Evolutionary conservation across 2,329 filamentous ascomycete genomes (phyloP), one percentile per base, ranked within the genome.

Genomic region (Aspergillus calidoustus): DNA sequence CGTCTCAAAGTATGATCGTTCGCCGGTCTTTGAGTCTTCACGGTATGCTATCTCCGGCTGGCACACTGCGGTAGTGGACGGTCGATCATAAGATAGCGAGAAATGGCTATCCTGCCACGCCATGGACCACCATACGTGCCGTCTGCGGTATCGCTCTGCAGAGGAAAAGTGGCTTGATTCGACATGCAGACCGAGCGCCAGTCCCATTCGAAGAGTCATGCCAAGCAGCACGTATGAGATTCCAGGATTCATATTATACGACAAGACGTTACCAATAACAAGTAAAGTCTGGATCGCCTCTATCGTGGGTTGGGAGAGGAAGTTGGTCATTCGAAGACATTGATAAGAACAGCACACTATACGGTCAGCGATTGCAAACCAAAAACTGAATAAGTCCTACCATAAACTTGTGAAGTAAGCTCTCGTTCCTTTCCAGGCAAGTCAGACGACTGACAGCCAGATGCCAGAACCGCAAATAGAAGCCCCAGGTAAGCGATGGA

Each of bases 41-140:
- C 78, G 74, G 70, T 85, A 80, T 28, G 82, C 77, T 8, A 84
- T 84, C 50, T 82, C 79, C 1, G 81, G 79, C 62, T 82, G 81
- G 55, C 80, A 77, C n/a, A 85, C 82, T 6, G 84, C 84, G 28
- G 79, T 82, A 15, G 83, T 84, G 2, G 84, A 85, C 1, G 81
- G 82, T 43, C 86, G 77, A 67, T 89, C 86, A 68, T 88, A 89
- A 2, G 86, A 88, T 34, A 89, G 82, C 8, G 86, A 88, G 25
- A 89, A 81, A 51, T 88, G 79, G 59, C 84, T 87, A 67, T 89
- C 86, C 69, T 88, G 86, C 86, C 86, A 89, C 34, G 87, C 80
- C 65, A 88, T 81, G 2, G 85, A 85, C 86, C 86, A 89, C 80
- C 80, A 82, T 49, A 80, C 76, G 65, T 80, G 77, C 56, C 77